Conservation (phyloP, 2,329 filamentous ascomycete genomes). For the Sclerotinia minor region DNA sequence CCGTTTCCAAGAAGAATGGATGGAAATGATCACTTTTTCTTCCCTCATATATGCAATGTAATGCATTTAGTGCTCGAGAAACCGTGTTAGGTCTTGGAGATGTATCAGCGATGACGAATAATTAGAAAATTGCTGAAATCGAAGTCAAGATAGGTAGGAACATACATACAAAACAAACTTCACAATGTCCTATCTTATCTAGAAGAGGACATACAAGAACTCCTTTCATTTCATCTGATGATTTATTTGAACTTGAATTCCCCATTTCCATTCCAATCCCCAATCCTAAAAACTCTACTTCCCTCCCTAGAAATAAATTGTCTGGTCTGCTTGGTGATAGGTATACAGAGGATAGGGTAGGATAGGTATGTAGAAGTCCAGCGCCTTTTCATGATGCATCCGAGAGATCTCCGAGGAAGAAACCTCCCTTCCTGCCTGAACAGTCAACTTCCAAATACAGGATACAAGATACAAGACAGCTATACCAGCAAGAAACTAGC, state of each 20-base stretch:
- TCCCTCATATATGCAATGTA: not conserved
- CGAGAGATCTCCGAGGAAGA: too few species aligned
- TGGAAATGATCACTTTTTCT: not conserved
- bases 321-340: not conserved
- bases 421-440: too few species aligned
- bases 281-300: not conserved
- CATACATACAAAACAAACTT: too few species aligned
- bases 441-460: not conserved
- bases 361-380: too few species aligned
- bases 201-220: too few species aligned
- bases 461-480: not conserved
- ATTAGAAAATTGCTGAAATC: not conserved
- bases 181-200: too few species aligned
- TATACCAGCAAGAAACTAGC: not conserved
- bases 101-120: too few species aligned
- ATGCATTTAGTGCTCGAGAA: not conserved
- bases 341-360: too few species aligned
- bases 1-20: not conserved
- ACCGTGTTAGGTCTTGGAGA: not conserved
- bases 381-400: not conserved
- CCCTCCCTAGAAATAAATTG: not conserved
- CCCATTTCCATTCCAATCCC: too few species aligned
- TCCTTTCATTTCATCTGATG: not conserved
- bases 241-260: too few species aligned
- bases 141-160: not conserved